Base-by-base conservation (phyloP, 352 stramenopile genomes). In the Phytophthora podocarpi region DNA sequence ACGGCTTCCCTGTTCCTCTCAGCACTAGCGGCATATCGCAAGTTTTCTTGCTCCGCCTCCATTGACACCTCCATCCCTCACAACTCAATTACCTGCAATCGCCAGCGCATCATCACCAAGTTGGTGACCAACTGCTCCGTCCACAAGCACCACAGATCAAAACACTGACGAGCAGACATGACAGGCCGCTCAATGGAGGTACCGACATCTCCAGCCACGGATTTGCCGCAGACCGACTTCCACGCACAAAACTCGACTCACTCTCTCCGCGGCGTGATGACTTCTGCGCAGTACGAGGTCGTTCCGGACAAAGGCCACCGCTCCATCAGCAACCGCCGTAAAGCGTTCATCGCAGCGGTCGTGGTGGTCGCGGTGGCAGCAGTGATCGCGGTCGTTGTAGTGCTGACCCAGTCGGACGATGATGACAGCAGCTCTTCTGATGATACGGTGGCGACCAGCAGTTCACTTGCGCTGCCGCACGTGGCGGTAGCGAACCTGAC, bases 401-500 rank as follows among this genome's bases (percentile, higher is more conserved):
- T 72, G 8, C n/a, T 72, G 23, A 35, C 34, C 10, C 24, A 57
- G 31, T 57, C 51, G 11, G 51, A 61, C 34, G 63, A 62, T 20
- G 50, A 59, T n/a, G 50, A 41, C n/a, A n/a, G n/a, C 24, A 27
- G n/a, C 39, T 30, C 40, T 21, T 51, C 40, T 13, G 24, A 16
- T 51, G 48, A 48, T 9, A 34, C 23, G 12, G n/a, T 58, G 26
- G 41, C 32, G 10, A 42, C 42, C 7, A 43, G 11, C 30, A 67
- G 4, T 20, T 59, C 62, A 24, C 36, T 72, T 26, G 37, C 36
- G 4, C 24, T 74, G 7, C 32, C 49, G 21, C 37, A 68, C 4
- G 43, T 74, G 13, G 60, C 61, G 3, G 60, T 74, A 15, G 30
- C 50, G 12, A 74, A 74, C 30, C 3, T 68, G 31, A 64, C 54